Percentiles rank a stretch among this genome's conserved stretches.
These are phyloP conservation scores for Thymus quinquecostatus DNA, from an alignment of 257 asterid genomes.

Conservation along the genomic window DNA sequence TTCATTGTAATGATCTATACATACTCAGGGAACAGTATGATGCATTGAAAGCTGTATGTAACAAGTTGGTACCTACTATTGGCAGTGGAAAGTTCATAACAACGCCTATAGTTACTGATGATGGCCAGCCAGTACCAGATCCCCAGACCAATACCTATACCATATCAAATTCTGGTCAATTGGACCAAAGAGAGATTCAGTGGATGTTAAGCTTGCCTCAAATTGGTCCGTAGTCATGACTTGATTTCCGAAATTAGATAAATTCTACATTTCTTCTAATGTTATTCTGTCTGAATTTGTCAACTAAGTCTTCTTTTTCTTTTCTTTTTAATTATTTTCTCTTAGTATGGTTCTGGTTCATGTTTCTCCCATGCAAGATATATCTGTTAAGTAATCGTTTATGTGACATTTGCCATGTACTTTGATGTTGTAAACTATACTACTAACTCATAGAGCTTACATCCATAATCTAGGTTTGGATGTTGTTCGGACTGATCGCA, in stretches of 20 bases:
- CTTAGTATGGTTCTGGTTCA: conserved; percentile 18
- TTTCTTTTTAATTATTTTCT: background rate
- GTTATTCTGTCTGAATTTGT: conserved; percentile 1
- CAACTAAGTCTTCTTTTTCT: background rate
- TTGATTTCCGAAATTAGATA: conserved; percentile 2
- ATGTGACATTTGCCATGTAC: conserved; percentile 2
- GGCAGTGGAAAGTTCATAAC: conserved; percentile 87
- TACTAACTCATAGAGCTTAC: conserved; percentile 32
- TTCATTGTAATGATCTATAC: background rate
- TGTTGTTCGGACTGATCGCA: conserved; percentile 90
- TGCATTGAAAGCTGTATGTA: conserved; percentile 77
- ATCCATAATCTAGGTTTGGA: conserved; percentile 68
- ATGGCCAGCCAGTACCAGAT: conserved; percentile 61
- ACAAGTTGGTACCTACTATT: conserved; percentile 64
- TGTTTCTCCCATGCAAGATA: conserved; percentile 4
- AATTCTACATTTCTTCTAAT: background rate
- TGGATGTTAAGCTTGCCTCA: conserved; percentile 84
- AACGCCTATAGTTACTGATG: conserved; percentile 61
- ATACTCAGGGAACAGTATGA: conserved; percentile 72
- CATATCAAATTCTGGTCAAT: conserved; percentile 37
- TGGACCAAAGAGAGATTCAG: conserved; percentile 60
- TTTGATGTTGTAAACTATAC: conserved; percentile 2
- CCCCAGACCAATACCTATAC: conserved; percentile 29
- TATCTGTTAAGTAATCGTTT: conserved; percentile 3
- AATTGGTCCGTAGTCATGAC: conserved; percentile 65